Percentiles rank a stretch among this genome's conserved stretches.
These are phyloP conservation scores for Lachnellula occidentalis DNA, from an alignment of 2,329 filamentous ascomycete species.

Conservation along the genomic window DNA sequence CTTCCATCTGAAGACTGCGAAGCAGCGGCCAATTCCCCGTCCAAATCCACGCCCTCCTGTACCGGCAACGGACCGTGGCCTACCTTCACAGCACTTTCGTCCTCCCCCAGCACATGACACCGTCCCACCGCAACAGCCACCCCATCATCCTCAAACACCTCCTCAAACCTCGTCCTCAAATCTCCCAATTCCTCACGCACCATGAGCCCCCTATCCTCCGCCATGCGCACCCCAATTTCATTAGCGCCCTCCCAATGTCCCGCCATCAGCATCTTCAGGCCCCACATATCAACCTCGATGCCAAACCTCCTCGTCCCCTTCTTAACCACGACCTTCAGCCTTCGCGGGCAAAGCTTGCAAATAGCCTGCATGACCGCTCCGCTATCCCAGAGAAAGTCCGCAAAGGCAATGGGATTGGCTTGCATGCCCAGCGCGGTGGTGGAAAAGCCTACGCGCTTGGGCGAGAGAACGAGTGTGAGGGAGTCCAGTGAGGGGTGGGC, in stretches of 20 bases:
- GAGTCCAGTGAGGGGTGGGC: conserved; percentile 14
- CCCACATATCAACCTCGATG: not conserved
- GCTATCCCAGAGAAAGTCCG: conserved; percentile 20
- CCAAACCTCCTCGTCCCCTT: conserved; percentile 4
- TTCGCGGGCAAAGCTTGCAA: conserved; percentile 15
- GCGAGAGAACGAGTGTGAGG: conserved; percentile 20
- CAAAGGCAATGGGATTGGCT: conserved; percentile 15
- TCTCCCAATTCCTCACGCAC: conserved; percentile 13
- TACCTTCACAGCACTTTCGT: not conserved
- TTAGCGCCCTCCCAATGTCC: conserved; percentile 2
- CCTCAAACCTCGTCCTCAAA: conserved; percentile 20
- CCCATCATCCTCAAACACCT: conserved; percentile 18
- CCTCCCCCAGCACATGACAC: conserved; percentile 3
- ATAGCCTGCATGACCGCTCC: conserved; percentile 20
- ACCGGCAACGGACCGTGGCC: too few relatives aligned
- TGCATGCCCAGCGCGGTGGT: conserved; percentile 14
- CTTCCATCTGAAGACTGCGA: too few relatives aligned
- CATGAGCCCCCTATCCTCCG: not conserved
- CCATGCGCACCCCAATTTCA: conserved; percentile 6
- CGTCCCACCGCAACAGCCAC: conserved; percentile 12
- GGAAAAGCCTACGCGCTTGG: conserved; percentile 11
- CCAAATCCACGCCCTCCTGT: too few relatives aligned
- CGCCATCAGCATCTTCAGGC: not conserved
- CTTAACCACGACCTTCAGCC: conserved; percentile 23
- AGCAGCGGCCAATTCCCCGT: too few relatives aligned